Base-by-base conservation (phyloP, 108 stramenopile species). In the Skeletonema potamos region DNA sequence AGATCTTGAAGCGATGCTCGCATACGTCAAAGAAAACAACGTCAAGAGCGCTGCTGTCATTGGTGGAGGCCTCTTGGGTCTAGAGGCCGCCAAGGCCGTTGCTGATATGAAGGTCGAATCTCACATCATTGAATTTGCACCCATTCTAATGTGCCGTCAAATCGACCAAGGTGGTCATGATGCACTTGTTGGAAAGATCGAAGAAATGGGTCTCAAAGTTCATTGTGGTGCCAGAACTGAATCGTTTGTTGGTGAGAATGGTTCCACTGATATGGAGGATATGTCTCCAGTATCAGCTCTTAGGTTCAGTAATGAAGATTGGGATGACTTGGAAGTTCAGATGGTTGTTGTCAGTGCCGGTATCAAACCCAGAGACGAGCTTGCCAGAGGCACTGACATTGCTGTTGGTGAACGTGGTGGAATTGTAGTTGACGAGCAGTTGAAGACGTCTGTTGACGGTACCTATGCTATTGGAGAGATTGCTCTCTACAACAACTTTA, bases 381-480 rank as follows among this genome's bases (percentile, higher is more conserved):
- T 97, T 17, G 95, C 94, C 0, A 77, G 90, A 57, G 83, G 39
- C 8, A 72, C 79, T 34, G 81, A 76, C 13, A 89, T 97, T 61
- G 87, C 71, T n/a, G 58, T 95, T 27, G 90, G 92, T 44, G 94
- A 96, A 69, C 87, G 94, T 15, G 96, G 96, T 55, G 96, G 96
- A 29, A 88, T 97, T 57, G 81, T 90, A 1, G 96, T 97, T 46
- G 91, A 96, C 66, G 91, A 93, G 58, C 76, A 89, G 58, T 63
- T 97, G 72, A 73, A 77, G 24, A 96, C 96, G 18, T 81, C 83
- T 28, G 89, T 72, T 29, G 79, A 90, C 26, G 86, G 89, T 57
- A 89, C 96, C 48, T 96, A 91, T 57, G 96, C 96, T 54, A 91
- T 96, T 66, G 96, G 96, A 39, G 96, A 97, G 70, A 86, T 93